Evolutionary conservation across 116 monocot genomes (phyloP), one percentile per base, ranked within the genome.

Genomic region (Iris pallida): DNA sequence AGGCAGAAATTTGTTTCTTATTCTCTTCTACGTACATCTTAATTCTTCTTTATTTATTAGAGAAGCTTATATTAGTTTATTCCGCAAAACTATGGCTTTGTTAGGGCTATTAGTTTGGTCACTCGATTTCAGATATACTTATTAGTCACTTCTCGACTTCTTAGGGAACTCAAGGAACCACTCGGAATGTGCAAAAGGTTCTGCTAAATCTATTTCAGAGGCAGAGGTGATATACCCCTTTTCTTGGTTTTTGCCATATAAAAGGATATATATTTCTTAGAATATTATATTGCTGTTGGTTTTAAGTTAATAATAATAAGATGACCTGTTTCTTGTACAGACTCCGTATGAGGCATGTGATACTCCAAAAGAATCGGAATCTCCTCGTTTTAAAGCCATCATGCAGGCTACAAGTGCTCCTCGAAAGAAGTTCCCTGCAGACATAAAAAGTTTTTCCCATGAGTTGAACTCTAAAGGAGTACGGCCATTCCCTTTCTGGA

Each of bases 371-470:
- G 93, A 93, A 62, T 93, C 90, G 8, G 93, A 93, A 61, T 93
- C 93, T 67, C 93, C 93, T 41, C 89, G 93, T 64, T 93, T 93
- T 77, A 84, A 90, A 76, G 93, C 81, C 61, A 93, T 90, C 54
- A 89, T 93, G 85, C 78, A 85, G 68, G 90, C 82, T 52, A 93
- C 93, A 40, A 93, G 82, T 79, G 93, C 85, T 53, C 93, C 93
- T 9, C 84, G 80, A 62, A 93, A 90, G 78, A 87, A 74, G 67
- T 58, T 67, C 56, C 93, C 93, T 69, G 78, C 68, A 18, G 94
- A 94, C 61, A 77, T 94, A 42, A 94, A 94, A 80, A 89, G 89
- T 44, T 94, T 90, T 80, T 94, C 94, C 1, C 94, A 94, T 71
- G 94, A 94, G 65, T 76, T 94, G 55, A 82, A 89, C 55, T 89